These are phyloP conservation scores for Fusarium sp. DNA, from an alignment of 2,329 filamentous ascomycete genomes.

Conservation along the genomic window DNA sequence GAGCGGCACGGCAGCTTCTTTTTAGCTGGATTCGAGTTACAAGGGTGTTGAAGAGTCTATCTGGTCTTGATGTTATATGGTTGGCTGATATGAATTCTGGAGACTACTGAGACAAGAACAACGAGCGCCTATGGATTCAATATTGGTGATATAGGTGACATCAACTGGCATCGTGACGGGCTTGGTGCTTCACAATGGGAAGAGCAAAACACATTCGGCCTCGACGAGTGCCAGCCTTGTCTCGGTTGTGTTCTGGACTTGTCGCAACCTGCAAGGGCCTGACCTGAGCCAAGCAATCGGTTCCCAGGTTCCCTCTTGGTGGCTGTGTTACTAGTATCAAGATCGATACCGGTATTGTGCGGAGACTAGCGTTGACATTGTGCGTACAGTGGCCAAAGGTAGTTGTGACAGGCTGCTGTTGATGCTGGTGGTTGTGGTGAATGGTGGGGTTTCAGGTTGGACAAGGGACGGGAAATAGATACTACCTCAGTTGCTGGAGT, in stretches of 20 bases:
- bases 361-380: slow-evolving; percentile 18
- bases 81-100: slow-evolving; percentile 16
- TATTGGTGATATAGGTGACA: slow-evolving; percentile 26
- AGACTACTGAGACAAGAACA: background rate
- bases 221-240: slow-evolving; percentile 27
- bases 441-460: slow-evolving; percentile 43
- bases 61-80: slow-evolving; percentile 30
- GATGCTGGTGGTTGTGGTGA: slow-evolving; percentile 32
- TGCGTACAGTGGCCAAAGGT: background rate
- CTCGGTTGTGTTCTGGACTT: slow-evolving; percentile 27
- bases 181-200: slow-evolving; percentile 26
- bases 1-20: slow-evolving; percentile 20
- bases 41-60: slow-evolving; percentile 4
- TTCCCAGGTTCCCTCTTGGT: background rate
- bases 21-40: slow-evolving; percentile 13
- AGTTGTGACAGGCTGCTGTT: background rate
- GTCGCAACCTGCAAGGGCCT: slow-evolving; percentile 16
- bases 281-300: slow-evolving; percentile 11
- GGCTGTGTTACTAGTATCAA: slow-evolving; percentile 34
- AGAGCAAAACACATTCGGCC: slow-evolving; percentile 8
- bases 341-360: slow-evolving; percentile 31
- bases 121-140: slow-evolving; percentile 22
- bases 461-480: slow-evolving; percentile 13
- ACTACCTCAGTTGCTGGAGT: background rate
- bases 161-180: slow-evolving; percentile 32